phyloP scores from a whole-genome alignment of 2,329 filamentous ascomycete species.

The Orbilia javanica region DNA sequence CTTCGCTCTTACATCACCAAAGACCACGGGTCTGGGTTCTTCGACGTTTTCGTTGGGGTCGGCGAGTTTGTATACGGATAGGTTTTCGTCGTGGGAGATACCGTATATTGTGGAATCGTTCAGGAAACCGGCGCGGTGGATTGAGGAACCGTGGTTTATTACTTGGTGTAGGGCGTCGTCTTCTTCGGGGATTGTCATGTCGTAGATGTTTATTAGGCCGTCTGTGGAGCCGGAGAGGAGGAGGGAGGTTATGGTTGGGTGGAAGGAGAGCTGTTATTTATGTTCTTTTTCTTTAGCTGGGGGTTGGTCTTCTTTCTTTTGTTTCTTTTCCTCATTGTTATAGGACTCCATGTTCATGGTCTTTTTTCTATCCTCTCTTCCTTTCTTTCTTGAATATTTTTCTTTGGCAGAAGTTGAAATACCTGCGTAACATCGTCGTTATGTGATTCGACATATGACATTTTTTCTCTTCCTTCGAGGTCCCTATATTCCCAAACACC shows the following conservation, averaged over 20 bases:
- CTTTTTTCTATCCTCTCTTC: no score
- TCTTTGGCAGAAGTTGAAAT: neutral
- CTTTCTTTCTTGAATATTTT: neutral
- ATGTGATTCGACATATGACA: conserved; percentile 75
- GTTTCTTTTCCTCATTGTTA: no score
- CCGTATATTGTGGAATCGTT: conserved; percentile 74
- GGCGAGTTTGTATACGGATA: conserved; percentile 78
- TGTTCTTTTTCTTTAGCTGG: neutral
- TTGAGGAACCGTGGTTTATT: conserved; percentile 80
- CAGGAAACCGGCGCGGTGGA: conserved; percentile 81
- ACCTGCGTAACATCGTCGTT: conserved; percentile 77
- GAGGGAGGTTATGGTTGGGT: conserved; percentile 72
- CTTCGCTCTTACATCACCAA: conserved; percentile 77
- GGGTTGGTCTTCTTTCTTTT: no score
- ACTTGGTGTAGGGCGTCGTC: conserved; percentile 82
- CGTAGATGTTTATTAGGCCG: conserved; percentile 81
- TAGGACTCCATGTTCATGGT: no score
- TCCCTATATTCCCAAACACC: conserved; percentile 11
- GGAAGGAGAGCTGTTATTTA: conserved; percentile 69
- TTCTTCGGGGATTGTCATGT: conserved; percentile 71
- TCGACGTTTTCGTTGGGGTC: conserved; percentile 74
- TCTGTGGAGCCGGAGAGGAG: conserved; percentile 84
- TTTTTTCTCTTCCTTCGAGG: conserved; percentile 62
- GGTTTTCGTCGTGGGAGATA: conserved; percentile 81
- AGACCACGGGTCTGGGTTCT: conserved; percentile 68